phyloP scores from a whole-genome alignment of 2,329 filamentous ascomycete genomes.

The Phialocephala subalpina region DNA sequence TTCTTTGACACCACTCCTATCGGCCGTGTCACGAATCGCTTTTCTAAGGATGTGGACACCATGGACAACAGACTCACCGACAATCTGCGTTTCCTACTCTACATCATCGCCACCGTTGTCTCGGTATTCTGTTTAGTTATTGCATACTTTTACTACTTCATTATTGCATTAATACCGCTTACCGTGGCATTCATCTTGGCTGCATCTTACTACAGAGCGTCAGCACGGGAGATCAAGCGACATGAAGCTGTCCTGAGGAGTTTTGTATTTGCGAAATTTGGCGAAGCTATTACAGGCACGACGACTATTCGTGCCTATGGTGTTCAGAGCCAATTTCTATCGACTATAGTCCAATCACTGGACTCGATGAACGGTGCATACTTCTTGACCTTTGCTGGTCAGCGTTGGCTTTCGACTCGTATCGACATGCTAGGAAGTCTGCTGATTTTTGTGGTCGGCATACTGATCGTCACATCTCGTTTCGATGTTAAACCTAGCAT shows the following conservation, averaged over 20 bases:
- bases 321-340: conserved; percentile 76
- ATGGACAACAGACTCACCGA: conserved; percentile 95
- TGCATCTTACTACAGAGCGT: conserved; percentile 87
- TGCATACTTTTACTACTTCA: conserved; percentile 85
- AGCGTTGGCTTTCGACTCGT: conserved; percentile 88
- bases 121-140: conserved; percentile 91
- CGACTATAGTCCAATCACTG: conserved; percentile 74
- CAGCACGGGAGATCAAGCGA: conserved; percentile 92
- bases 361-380: conserved; percentile 95
- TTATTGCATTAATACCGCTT: conserved; percentile 72
- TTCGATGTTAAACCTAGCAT: conserved; percentile 88
- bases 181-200: conserved; percentile 82
- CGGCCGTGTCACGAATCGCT: conserved; percentile 94
- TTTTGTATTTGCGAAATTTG: conserved; percentile 87
- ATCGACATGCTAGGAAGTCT: conserved; percentile 85
- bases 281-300: conserved; percentile 85
- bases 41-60: conserved; percentile 93
- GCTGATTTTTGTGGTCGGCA: conserved; percentile 87
- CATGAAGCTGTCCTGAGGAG: conserved; percentile 91
- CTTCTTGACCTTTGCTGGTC: conserved; percentile 93
- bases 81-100: conserved; percentile 89
- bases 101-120: conserved; percentile 83
- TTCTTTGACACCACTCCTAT: conserved; percentile 98
- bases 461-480: conserved; percentile 92
- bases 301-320: conserved; percentile 91